Base-by-base conservation (phyloP, 2,329 filamentous ascomycete genomes). In the Penicillium corylophilum region DNA sequence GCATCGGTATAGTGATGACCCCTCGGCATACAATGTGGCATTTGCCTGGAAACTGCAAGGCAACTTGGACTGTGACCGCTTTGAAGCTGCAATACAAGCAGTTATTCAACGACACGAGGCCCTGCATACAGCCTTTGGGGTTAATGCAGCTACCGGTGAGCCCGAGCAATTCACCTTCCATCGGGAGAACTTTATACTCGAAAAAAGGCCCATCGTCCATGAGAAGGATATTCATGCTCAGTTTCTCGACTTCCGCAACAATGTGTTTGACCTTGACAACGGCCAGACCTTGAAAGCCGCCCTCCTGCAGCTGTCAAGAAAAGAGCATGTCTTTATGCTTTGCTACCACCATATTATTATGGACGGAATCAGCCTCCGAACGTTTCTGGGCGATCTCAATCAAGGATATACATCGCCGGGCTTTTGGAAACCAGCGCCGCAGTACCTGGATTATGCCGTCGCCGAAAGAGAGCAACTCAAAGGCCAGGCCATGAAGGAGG, bases 81-180 rank as follows among this genome's bases (percentile, higher is more conserved):
- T 68, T 1, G 47, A 59, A 16, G 28, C 46, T 7, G 63, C 68
- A 2, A 41, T 70, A 7, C 31, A 42, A 3, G 18, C 23, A 5
- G 50, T 65, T 7, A 53, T 43, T 3, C 39, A 48, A 5, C 52
- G 61, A 6, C 67, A 71, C 53, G 64, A 67, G 40, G 43, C 58
- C 28, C 48, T 69, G 2, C 56, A 60, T 3, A 69, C 65, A 18
- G 54, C 40, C 6, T 69, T 67, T 47, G n/a, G n/a, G n/a, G n/a
- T n/a, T n/a, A 53, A 56, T 39, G 38, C 55, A 13, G 50, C 59
- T 45, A 49, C 54, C 16, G 50, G 59, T 12, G 44, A 58, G 3
- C 23, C 20, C 9, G 44, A 48, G 8, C 28, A 48, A 4, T 51
- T 54, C 44, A 46, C 29, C 10, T n/a, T n/a, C n/a, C n/a, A n/a